A percentile compares a stretch with the other conserved stretches of the same genome.
These are phyloP conservation scores for Candida suzukii DNA, from an alignment of 805 yeast species.

Conservation along the genomic window DNA sequence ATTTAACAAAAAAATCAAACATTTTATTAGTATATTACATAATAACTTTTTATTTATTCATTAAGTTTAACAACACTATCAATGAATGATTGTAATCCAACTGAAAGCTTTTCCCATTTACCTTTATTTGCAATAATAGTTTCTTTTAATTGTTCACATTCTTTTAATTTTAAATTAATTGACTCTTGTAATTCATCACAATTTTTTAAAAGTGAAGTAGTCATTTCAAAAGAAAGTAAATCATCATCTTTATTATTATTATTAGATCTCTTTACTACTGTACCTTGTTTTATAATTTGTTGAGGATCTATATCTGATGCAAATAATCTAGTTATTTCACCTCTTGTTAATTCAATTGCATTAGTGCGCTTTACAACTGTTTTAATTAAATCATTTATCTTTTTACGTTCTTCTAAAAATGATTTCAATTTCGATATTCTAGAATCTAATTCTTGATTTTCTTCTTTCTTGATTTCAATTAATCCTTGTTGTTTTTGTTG, in stretches of 20 bases:
- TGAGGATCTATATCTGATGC: constrained; percentile 18
- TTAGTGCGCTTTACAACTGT: constrained; percentile 15
- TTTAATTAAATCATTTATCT: constrained; percentile 17
- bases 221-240: constrained; percentile 15
- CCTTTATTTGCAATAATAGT: constrained; percentile 13
- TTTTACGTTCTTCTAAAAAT: constrained; percentile 15
- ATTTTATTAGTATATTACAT: neutral
- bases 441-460: constrained; percentile 11
- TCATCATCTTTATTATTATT: constrained; percentile 12
- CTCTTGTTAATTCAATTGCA: constrained; percentile 13
- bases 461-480: constrained; percentile 14
- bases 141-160: constrained; percentile 16
- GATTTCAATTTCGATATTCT: constrained; percentile 16
- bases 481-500: constrained; percentile 11
- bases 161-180: constrained; percentile 16
- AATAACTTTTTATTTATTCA: neutral
- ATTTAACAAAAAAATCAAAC: neutral
- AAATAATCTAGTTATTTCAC: constrained; percentile 19
- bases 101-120: constrained; percentile 18
- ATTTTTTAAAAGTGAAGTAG: constrained; percentile 12
- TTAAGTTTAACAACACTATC: neutral
- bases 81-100: constrained; percentile 2
- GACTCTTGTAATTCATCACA: constrained; percentile 12
- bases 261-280: constrained; percentile 8
- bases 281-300: constrained; percentile 16